Conservation (phyloP, 2,329 filamentous ascomycete genomes). For the Hypomyces rosellus region DNA sequence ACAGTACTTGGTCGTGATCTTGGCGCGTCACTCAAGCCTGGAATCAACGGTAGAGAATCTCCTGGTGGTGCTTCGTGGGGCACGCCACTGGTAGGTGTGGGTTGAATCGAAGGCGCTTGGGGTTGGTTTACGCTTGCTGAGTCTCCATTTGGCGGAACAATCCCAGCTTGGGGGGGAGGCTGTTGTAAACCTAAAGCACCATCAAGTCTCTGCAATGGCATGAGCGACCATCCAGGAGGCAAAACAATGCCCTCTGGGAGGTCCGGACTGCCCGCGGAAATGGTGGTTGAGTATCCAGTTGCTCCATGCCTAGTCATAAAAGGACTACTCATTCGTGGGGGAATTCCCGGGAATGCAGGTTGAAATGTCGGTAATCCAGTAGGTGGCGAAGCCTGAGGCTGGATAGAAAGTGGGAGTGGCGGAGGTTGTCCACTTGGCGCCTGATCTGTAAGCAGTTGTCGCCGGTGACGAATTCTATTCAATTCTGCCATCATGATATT, state of each 20-base stretch:
- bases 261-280: conserved; percentile 54
- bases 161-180: conserved; percentile 17
- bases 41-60: neutral
- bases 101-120: conserved; percentile 1
- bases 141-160: conserved; percentile 15
- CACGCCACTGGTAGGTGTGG: neutral
- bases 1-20: neutral
- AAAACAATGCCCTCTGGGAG: conserved; percentile 59
- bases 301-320: conserved; percentile 43
- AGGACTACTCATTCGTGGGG: conserved; percentile 34
- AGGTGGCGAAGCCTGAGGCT: conserved; percentile 6
- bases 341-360: conserved; percentile 18
- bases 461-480: conserved; percentile 52
- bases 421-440: conserved; percentile 16
- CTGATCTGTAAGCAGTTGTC: conserved; percentile 31
- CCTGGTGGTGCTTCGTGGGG: neutral
- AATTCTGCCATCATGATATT: conserved; percentile 62
- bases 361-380: conserved; percentile 11
- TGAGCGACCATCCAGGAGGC: conserved; percentile 57
- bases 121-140: conserved; percentile 9
- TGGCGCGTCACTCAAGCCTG: neutral
- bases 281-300: conserved; percentile 39
- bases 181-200: conserved; percentile 23
- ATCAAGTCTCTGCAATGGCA: conserved; percentile 53
- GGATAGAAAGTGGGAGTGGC: neutral